Percentiles rank a stretch among this genome's conserved stretches.
Evolutionary conservation across 2,329 filamentous ascomycete genomes (phyloP).

Genomic region (Colletotrichum nymphaeae): DNA sequence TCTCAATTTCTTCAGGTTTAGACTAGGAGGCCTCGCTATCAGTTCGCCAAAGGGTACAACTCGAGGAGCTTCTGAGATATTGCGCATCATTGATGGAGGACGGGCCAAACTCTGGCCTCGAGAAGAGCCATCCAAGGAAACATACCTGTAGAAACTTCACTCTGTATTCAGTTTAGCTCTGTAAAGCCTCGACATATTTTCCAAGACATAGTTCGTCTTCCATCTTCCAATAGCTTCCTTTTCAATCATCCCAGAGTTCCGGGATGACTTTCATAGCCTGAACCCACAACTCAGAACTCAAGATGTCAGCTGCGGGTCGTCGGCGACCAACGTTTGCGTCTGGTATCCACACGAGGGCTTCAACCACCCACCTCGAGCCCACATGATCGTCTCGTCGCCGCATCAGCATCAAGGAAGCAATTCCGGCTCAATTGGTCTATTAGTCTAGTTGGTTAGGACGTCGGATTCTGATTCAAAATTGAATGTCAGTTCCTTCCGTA

Average conservation of each 20-base stretch:
- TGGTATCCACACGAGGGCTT: background rate
- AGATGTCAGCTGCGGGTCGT: background rate
- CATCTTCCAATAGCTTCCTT: too few species aligned
- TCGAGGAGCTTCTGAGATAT: background rate
- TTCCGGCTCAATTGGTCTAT: background rate
- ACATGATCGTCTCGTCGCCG: background rate
- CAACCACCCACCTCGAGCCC: background rate
- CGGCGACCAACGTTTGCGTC: background rate
- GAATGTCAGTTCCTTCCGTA: constrained; percentile 12
- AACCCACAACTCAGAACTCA: background rate
- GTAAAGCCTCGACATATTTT: too few species aligned
- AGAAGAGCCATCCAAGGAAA: background rate
- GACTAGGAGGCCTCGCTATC: background rate
- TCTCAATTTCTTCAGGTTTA: background rate
- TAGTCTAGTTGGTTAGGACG: constrained; percentile 33
- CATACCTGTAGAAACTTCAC: too few species aligned
- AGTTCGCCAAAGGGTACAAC: background rate
- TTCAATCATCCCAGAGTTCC: accelerated
- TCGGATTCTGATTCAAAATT: constrained; percentile 18
- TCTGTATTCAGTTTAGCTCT: too few species aligned
- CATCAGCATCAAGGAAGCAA: accelerated
- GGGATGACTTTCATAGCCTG: background rate
- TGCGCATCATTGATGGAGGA: background rate
- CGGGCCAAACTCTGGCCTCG: background rate
- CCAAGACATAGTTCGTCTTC: too few species aligned